Evolutionary conservation across 2,329 filamentous ascomycete species (phyloP).

Genomic region (Aspergillus vadensis): DNA sequence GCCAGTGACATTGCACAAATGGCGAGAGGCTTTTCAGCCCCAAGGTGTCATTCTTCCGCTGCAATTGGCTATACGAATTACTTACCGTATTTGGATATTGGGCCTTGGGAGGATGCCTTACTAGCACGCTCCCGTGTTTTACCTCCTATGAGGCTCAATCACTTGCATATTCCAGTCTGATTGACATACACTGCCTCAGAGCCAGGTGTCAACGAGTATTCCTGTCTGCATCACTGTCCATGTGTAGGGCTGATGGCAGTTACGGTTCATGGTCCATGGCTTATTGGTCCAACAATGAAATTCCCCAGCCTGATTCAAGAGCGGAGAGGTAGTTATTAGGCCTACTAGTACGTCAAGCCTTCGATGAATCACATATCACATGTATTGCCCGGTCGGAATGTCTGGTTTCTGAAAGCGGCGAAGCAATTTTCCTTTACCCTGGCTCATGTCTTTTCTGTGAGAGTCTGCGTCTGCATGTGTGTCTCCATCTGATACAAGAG

Average conservation of each 20-base stretch:
- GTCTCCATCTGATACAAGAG: neutral
- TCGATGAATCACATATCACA: constrained; percentile 5
- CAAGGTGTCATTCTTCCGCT: neutral
- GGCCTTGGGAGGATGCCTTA: neutral
- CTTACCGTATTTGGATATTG: neutral
- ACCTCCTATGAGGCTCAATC: constrained; percentile 16
- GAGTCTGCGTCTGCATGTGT: neutral
- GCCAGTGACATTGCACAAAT: neutral
- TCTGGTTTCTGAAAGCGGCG: neutral
- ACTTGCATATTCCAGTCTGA: constrained; percentile 4
- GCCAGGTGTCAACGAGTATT: neutral
- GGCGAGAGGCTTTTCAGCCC: constrained; percentile 3
- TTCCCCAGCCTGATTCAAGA: neutral
- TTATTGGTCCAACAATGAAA: constrained; percentile 1
- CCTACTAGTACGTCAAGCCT: neutral
- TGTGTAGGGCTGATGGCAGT: constrained; percentile 14
- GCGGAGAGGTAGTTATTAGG: neutral
- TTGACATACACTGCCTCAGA: neutral
- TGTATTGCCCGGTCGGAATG: constrained; percentile 4
- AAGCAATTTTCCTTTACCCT: neutral
- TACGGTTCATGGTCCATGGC: neutral
- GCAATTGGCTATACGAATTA: neutral
- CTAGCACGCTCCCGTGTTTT: neutral
- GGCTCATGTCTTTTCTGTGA: neutral
- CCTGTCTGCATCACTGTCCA: constrained; percentile 4